A percentile compares a stretch with the other conserved stretches of the same genome.
Conservation (phyloP, 129 eudicot genomes). For the Flaveria ramosissima region DNA sequence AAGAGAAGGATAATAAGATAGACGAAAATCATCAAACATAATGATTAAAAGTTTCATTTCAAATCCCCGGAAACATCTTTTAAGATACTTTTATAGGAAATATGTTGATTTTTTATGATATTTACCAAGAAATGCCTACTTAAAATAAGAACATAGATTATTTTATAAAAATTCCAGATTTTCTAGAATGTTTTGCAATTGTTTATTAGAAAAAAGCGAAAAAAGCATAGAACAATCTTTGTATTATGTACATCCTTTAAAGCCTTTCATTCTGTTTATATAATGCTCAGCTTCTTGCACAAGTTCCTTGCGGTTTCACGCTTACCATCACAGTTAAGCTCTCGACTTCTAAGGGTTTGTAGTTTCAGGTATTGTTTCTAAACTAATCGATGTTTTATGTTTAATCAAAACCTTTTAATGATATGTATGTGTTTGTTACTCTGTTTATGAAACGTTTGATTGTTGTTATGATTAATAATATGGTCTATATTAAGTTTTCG, state of each 20-base stretch:
- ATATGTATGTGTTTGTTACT: too few relatives aligned
- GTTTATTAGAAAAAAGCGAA: background rate
- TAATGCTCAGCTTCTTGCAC: slow-evolving; percentile 6
- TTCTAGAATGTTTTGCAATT: background rate
- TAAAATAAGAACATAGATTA: background rate
- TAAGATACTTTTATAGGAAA: too few relatives aligned
- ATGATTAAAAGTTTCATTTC: too few relatives aligned
- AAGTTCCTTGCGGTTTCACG: background rate
- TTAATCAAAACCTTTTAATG: background rate
- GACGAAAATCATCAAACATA: too few relatives aligned
- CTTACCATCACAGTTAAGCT: slow-evolving; percentile 9
- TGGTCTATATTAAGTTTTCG: background rate
- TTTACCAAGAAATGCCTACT: background rate
- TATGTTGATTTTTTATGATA: too few relatives aligned
- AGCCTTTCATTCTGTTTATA: background rate
- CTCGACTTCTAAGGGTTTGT: background rate
- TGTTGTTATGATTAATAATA: background rate
- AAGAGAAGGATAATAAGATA: too few relatives aligned
- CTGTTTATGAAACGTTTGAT: background rate
- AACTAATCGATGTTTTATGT: background rate
- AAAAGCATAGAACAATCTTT: slow-evolving; percentile 9
- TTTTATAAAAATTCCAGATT: background rate
- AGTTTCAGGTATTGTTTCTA: slow-evolving; percentile 3
- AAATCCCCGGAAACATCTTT: too few relatives aligned
- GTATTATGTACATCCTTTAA: slow-evolving; percentile 23